Conservation (phyloP, 75 land plant genomes). For the Chamaecyparis obtusa region DNA sequence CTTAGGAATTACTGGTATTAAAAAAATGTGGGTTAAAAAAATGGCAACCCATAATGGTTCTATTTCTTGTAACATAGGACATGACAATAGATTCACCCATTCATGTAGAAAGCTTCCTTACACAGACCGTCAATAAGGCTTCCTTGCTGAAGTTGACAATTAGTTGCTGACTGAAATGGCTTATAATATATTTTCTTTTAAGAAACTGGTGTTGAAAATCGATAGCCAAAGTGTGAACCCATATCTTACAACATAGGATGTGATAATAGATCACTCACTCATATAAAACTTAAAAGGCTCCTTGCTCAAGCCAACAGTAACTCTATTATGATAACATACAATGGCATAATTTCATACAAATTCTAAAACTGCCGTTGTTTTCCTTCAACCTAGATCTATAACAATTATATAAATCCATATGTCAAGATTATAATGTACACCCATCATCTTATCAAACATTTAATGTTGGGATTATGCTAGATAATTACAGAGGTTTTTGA, state of each 20-base stretch:
- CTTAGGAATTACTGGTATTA: not conserved
- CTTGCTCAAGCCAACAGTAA: not conserved
- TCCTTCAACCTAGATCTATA: not conserved
- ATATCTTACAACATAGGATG: not conserved
- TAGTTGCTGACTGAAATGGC: not conserved
- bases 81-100: not conserved
- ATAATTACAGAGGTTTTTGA: not conserved
- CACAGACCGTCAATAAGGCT: not conserved
- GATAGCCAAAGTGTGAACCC: not conserved
- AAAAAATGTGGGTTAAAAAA: not conserved
- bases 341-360: not conserved
- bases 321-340: no score
- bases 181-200: no score
- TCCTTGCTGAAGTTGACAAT: not conserved
- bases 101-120: not conserved
- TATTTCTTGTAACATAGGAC: not conserved
- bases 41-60: not conserved
- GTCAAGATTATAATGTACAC: not conserved
- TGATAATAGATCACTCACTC: not conserved
- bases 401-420: not conserved
- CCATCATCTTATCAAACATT: not conserved
- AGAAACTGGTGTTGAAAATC: not conserved
- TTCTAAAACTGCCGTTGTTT: not conserved
- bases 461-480: not conserved
- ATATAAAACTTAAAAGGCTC: not conserved